Base-by-base conservation (phyloP, 1,139 yeast species). In the Scheffersomyces insectosa region DNA sequence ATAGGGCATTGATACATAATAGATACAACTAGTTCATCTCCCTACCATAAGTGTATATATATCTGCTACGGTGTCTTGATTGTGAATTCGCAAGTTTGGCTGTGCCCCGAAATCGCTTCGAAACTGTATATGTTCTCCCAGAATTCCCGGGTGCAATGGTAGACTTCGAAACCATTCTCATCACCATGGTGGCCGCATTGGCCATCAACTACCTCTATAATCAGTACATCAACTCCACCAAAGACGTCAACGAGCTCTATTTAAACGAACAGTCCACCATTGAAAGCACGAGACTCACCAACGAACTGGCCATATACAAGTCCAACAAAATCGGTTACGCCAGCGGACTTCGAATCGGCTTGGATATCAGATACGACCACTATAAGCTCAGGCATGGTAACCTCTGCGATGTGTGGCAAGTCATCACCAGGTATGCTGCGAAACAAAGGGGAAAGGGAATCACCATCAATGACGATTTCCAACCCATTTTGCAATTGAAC, bases 301-400 rank as follows among this genome's bases (percentile, higher is more conserved):
- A 72, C 37, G 89, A 86, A 57, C 79, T 88, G 25, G 85, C 90
- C 1, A 66, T 82, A 11, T 80, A 85, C 57, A 75, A 86, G 50
- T 82, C 85, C 38, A 80, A 78, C 41, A 79, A 83, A 55, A 74
- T 83, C 15, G 88, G 85, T 33, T 76, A 76, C 54, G 82, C 84
- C 3, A 65, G 77, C 46, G 83, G 85, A 0, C 67, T 85, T 36
- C 70, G 84, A 20, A 80, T 86, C 1, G 95, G 95, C 0, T 65
- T 86, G 39, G 81, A 80, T 37, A 75, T 86, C 20, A 71, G 87
- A 42, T 72, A 73, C 46, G 72, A 77, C 40, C 82, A 78, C 30
- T 85, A 83, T 61, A 82, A 79, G 53, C 54, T 84, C 15, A 69
- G 93, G 50, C 83, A 83, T 56, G 93, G 93, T 7, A 83, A 81